A percentile compares a stretch with the other conserved stretches of the same genome.
phyloP scores from a whole-genome alignment of 495 filamentous ascomycete species.

The Penicillium desertorum region DNA sequence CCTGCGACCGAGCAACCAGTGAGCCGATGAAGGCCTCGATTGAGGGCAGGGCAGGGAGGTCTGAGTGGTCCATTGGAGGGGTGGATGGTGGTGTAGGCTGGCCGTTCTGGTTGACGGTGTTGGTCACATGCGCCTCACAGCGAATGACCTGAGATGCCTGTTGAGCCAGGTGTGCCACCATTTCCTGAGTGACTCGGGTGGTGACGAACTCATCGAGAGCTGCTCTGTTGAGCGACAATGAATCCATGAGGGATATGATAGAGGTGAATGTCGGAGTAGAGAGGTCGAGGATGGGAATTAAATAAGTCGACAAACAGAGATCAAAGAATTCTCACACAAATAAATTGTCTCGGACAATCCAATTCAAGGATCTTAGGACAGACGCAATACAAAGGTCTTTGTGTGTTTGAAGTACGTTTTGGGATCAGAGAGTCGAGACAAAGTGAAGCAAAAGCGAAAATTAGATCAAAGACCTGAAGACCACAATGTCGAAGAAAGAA shows the following conservation, averaged over 20 bases:
- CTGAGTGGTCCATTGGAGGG: constrained; percentile 56
- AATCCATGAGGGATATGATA: constrained; percentile 33
- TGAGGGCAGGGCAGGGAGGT: constrained; percentile 62
- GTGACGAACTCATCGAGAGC: constrained; percentile 90
- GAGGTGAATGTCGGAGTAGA: not conserved
- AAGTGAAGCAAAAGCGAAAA: constrained; percentile 13
- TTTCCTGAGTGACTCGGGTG: constrained; percentile 72
- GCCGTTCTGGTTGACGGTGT: constrained; percentile 52
- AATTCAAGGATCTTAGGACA: not conserved
- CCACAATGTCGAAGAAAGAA: constrained; percentile 4
- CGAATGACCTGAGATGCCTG: constrained; percentile 87
- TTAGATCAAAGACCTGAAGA: not conserved
- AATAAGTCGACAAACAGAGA: constrained; percentile 1
- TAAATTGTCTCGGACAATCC: constrained; percentile 6
- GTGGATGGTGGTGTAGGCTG: constrained; percentile 68
- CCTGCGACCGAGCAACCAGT: constrained; percentile 86
- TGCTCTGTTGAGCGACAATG: constrained; percentile 61
- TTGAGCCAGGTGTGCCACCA: constrained; percentile 81
- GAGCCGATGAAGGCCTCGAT: constrained; percentile 89
- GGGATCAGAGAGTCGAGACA: constrained; percentile 4
- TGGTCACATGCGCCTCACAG: constrained; percentile 65
- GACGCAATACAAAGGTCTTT: constrained; percentile 1
- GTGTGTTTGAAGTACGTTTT: not conserved
- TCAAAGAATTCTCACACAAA: not conserved
- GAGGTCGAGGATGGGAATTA: constrained; percentile 7